A percentile compares a stretch with the other conserved stretches of the same genome.
Evolutionary conservation across 2,329 filamentous ascomycete genomes (phyloP).

Genomic region (Penicillium sp.): DNA sequence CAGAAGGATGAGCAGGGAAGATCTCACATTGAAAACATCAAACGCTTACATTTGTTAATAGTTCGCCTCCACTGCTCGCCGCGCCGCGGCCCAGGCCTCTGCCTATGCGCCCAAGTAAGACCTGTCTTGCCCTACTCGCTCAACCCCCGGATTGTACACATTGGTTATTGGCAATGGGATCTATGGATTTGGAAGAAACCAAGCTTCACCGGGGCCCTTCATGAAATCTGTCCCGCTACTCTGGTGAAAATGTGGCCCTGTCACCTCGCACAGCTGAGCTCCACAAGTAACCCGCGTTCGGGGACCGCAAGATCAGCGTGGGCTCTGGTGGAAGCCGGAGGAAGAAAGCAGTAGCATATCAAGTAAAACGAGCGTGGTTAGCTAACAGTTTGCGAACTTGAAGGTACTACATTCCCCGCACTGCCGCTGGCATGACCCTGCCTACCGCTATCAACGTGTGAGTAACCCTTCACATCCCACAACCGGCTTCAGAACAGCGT

Average conservation of each 20-base stretch:
- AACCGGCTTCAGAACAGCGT: background rate
- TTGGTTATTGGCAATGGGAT: background rate
- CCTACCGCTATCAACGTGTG: constrained; percentile 48
- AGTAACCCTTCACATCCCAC: constrained; percentile 28
- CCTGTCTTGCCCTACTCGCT: constrained; percentile 2
- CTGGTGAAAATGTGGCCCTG: background rate
- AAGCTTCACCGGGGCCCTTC: no score
- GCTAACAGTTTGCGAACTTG: constrained; percentile 3
- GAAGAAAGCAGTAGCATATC: background rate
- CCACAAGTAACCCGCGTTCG: background rate
- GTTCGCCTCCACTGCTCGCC: constrained; percentile 40
- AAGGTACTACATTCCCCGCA: constrained; percentile 53
- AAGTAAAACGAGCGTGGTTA: background rate
- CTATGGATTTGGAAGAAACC: background rate
- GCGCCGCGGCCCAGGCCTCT: constrained; percentile 49
- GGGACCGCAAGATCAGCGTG: background rate
- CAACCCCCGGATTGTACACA: background rate
- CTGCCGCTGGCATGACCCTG: constrained; percentile 55
- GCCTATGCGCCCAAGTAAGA: constrained; percentile 61
- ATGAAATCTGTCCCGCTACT: no score
- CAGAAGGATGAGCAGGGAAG: constrained; percentile 13
- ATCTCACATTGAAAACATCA: background rate
- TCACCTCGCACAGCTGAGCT: background rate
- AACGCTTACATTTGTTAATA: constrained; percentile 25
- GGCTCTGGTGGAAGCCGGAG: background rate